These are phyloP conservation scores for Beta vulgaris DNA, from an alignment of 148 eudicot genomes.

Conservation along the genomic window DNA sequence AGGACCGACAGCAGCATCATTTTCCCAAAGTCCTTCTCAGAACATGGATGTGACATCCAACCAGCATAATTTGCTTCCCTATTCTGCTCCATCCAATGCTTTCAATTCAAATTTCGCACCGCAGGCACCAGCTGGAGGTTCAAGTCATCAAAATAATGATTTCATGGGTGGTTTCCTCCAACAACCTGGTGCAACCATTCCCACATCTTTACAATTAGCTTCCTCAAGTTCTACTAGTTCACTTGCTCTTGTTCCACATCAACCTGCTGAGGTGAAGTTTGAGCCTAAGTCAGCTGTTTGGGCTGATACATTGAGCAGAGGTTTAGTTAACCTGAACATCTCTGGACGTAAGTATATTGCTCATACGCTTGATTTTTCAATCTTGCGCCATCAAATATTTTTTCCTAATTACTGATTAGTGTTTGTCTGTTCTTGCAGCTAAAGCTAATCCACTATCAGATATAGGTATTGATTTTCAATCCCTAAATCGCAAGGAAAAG, in stretches of 20 bases:
- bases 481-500: constrained; percentile 89
- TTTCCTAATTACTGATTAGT: constrained; percentile 5
- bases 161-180: constrained; percentile 32
- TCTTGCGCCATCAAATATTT: not conserved
- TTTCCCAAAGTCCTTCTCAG: constrained; percentile 41
- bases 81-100: constrained; percentile 26
- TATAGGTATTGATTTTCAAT: constrained; percentile 90
- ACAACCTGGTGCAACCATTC: constrained; percentile 32
- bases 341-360: constrained; percentile 72
- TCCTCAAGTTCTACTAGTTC: constrained; percentile 41
- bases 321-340: constrained; percentile 85
- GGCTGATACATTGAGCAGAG: constrained; percentile 92
- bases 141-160: constrained; percentile 30
- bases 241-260: constrained; percentile 57
- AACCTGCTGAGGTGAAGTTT: constrained; percentile 63
- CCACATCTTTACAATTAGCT: constrained; percentile 36
- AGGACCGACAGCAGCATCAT: constrained; percentile 29
- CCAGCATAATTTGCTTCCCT: constrained; percentile 38
- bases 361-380: not conserved
- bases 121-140: constrained; percentile 30
- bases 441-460: constrained; percentile 79
- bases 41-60: constrained; percentile 30
- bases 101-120: constrained; percentile 30
- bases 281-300: constrained; percentile 90
- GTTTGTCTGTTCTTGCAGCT: constrained; percentile 50